Evolutionary conservation across 1,139 yeast species (phyloP).

Genomic region (Sugiyamaella neomexicana): DNA sequence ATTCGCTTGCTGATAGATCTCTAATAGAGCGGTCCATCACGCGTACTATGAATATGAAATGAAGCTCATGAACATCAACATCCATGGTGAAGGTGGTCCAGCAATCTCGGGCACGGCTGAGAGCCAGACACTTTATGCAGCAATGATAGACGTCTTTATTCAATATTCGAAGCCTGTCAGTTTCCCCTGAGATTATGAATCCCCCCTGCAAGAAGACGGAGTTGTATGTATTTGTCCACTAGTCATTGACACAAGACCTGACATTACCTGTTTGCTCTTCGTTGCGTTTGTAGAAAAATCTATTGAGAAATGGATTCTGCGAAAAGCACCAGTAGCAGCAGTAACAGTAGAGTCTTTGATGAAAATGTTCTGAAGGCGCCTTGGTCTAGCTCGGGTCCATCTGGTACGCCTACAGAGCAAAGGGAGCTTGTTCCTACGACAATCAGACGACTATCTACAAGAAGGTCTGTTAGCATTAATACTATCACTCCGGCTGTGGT

Average conservation of each 20-base stretch:
- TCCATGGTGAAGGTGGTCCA: background rate
- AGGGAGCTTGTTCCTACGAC: slow-evolving; percentile 9
- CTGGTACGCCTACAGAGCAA: background rate
- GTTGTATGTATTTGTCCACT: background rate
- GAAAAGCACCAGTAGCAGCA: background rate
- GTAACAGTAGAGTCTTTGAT: background rate
- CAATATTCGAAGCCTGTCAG: too few relatives aligned
- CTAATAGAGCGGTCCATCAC: slow-evolving; percentile 6
- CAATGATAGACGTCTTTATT: too few relatives aligned
- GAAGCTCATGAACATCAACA: too few relatives aligned
- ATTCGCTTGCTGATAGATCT: slow-evolving; percentile 14
- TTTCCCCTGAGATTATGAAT: background rate
- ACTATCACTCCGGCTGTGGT: slow-evolving; percentile 11
- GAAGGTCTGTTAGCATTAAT: slow-evolving; percentile 10
- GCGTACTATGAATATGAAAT: background rate
- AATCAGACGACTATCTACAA: slow-evolving; percentile 10
- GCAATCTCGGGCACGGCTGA: too few relatives aligned
- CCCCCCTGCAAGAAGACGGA: background rate
- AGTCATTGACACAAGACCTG: background rate
- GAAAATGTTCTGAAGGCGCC: background rate
- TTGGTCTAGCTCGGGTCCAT: background rate
- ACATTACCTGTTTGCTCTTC: background rate
- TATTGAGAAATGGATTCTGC: background rate
- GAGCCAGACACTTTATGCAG: too few relatives aligned
- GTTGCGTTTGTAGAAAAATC: slow-evolving; percentile 1